These are phyloP conservation scores for Cladosporium phlei DNA, from an alignment of 2,329 filamentous ascomycete genomes.

Conservation along the genomic window DNA sequence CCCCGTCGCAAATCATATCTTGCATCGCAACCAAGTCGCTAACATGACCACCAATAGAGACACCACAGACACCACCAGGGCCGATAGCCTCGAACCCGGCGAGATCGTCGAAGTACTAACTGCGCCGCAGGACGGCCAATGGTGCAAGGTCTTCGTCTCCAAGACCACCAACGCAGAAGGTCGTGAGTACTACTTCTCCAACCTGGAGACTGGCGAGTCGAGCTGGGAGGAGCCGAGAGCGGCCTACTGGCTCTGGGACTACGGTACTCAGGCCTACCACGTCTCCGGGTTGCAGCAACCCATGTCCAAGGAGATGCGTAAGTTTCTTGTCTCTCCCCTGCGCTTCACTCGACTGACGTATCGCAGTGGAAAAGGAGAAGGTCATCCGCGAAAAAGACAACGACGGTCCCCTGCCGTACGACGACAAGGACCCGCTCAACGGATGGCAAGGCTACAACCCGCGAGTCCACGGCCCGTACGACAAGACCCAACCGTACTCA, in stretches of 20 bases:
- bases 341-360: background rate
- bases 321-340: background rate
- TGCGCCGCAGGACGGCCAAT: constrained; percentile 12
- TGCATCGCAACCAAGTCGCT: background rate
- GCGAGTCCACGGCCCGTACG: constrained; percentile 92
- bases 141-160: constrained; percentile 21
- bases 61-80: background rate
- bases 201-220: constrained; percentile 24
- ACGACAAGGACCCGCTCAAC: constrained; percentile 16
- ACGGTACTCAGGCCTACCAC: constrained; percentile 20
- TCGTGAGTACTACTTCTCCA: constrained; percentile 26
- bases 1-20: background rate
- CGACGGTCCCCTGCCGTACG: constrained; percentile 60
- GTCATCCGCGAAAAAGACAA: constrained; percentile 5
- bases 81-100: background rate
- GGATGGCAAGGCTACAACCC: constrained; percentile 72
- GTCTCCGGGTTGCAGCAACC: constrained; percentile 24
- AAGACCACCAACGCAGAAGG: background rate
- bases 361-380: constrained; percentile 3
- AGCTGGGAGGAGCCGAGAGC: constrained; percentile 27
- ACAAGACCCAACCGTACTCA: constrained; percentile 83
- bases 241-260: constrained; percentile 31
- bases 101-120: background rate
- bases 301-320: constrained; percentile 7
- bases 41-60: constrained; percentile 7